Base-by-base conservation (phyloP, 495 filamentous ascomycete genomes). In the Neurospora terricola region DNA sequence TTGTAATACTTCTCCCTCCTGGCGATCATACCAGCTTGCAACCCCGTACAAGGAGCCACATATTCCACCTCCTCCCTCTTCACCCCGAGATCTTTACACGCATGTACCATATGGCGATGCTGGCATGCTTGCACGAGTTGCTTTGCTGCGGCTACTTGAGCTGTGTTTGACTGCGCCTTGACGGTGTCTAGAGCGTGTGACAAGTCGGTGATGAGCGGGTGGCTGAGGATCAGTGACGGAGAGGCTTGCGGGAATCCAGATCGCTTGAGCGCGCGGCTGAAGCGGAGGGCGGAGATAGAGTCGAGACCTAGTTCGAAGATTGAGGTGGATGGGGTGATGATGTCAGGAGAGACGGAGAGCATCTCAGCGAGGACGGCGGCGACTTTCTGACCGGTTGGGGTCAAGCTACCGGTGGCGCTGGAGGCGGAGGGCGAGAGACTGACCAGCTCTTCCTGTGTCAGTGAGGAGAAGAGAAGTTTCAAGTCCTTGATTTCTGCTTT, bases 271-370 rank as follows among this genome's bases (percentile, higher is more conserved):
- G 75, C 76, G 0, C 85, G 80, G 0, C 85, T 80, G 27, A 96
- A 84, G 30, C 88, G 86, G 30, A 94, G 88, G 4, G 91, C 90
- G 0, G 91, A 92, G 16, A 97, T 92, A 0, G 93, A 95, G 78
- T 96, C 94, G 8, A 95, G 83, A 0, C 93, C 93, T 3, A 96
- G 82, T 70, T 96, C 92, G 75, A 93, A 96, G 38, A 96, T 88
- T 38, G 87, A 95, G 0, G 90, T 87, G 1, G 82, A 82, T 18
- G 83, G 81, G 2, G 78, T 82, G 40, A 94, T 85, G 1, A 84
- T 79, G 5, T 75, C 76, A 1, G 71, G 40, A 9, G 85, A 75
- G 7, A 89, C 75, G 2, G 79, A 73, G 12, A 86, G 81, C 69
- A 90, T 83, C 7, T 81, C 76, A 0, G 83, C 78, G n/a, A 95